phyloP scores from a whole-genome alignment of 148 eudicot genomes.

The Pouteria glomerata region DNA sequence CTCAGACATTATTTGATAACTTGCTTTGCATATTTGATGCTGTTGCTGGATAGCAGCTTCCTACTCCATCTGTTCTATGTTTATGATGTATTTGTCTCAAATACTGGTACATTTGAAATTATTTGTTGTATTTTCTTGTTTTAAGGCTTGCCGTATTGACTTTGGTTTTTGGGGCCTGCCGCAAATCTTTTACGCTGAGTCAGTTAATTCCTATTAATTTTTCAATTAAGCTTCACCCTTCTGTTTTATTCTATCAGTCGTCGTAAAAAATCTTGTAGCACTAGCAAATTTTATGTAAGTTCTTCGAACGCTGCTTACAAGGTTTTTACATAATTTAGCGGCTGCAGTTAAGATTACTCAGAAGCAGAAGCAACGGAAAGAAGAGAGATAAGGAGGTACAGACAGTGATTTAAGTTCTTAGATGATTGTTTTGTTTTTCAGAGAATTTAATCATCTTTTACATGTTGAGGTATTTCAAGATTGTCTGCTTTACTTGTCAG shows the following conservation, averaged over 20 bases:
- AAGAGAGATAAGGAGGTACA: conserved; percentile 55
- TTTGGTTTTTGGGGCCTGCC: not conserved
- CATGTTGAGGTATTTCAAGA: not conserved
- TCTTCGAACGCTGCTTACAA: conserved; percentile 1
- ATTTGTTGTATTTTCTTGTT: not conserved
- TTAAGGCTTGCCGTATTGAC: not conserved
- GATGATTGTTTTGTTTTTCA: not conserved
- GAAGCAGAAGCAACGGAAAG: conserved; percentile 48
- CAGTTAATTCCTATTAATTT: not conserved
- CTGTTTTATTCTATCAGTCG: not conserved
- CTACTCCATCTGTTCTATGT: not conserved
- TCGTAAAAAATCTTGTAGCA: not conserved
- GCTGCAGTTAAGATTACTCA: conserved; percentile 35
- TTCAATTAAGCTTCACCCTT: not conserved
- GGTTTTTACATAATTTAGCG: conserved; percentile 24
- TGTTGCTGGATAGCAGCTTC: not conserved
- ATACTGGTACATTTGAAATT: not conserved
- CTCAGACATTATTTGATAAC: not conserved
- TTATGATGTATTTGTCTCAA: not conserved
- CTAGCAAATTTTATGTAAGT: not conserved
- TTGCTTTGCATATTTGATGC: not conserved
- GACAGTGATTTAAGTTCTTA: conserved; percentile 4
- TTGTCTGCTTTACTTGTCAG: not conserved
- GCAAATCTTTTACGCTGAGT: not conserved
- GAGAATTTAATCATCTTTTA: not conserved